phyloP scores from a whole-genome alignment of 2,329 filamentous ascomycete genomes.

The Trichoderma arundinaceum region DNA sequence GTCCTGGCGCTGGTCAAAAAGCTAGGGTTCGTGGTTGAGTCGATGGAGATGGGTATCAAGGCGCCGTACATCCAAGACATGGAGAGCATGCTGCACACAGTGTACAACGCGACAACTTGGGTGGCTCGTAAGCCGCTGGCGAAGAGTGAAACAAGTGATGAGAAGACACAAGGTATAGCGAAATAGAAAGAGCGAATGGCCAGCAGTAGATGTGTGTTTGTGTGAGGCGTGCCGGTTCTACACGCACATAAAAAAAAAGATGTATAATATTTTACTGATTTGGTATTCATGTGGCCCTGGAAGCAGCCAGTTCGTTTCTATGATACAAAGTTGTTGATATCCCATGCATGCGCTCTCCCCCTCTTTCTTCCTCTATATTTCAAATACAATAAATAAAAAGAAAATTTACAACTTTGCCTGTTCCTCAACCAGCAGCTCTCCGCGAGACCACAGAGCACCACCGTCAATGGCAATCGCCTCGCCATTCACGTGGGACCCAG shows the following conservation, averaged over 20 bases:
- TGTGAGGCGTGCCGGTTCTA: not conserved
- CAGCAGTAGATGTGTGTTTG: not conserved
- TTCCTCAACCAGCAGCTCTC: conserved; percentile 47
- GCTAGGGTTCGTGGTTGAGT: conserved; percentile 78
- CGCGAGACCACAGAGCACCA: conserved; percentile 61
- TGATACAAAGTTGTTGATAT: conserved; percentile 11
- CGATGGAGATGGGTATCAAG: conserved; percentile 61
- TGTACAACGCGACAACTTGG: conserved; percentile 84
- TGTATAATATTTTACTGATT: not conserved
- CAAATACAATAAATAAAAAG: not conserved
- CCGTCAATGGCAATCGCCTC: conserved; percentile 73
- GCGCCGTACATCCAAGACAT: conserved; percentile 88
- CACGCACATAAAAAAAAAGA: not conserved
- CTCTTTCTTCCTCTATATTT: not conserved
- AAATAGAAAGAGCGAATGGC: not conserved
- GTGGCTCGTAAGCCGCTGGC: conserved; percentile 71
- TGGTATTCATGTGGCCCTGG: conserved; percentile 6
- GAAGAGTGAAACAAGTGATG: not conserved
- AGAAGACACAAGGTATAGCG: not conserved
- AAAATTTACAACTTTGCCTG: conserved; percentile 50
- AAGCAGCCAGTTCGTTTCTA: not conserved
- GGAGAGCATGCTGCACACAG: conserved; percentile 83
- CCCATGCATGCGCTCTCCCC: not conserved
- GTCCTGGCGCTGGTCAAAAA: conserved; percentile 75
- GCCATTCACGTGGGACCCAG: conserved; percentile 73